phyloP scores from a whole-genome alignment of 2,329 filamentous ascomycete genomes.

The Venturia pyrina region DNA sequence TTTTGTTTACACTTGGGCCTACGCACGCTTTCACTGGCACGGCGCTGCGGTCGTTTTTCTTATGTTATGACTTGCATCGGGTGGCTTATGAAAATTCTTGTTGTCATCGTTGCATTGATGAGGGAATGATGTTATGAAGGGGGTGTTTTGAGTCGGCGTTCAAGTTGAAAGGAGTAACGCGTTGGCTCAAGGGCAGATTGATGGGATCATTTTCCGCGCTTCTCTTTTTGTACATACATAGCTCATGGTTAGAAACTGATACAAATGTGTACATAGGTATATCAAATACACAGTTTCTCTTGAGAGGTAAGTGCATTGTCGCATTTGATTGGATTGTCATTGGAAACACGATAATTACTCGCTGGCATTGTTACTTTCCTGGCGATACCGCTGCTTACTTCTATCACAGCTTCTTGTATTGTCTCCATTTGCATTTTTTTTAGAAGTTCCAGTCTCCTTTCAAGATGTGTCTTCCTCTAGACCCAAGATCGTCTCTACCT shows the following conservation, averaged over 20 bases:
- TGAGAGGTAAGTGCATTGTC: background rate
- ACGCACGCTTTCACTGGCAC: background rate
- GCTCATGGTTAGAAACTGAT: background rate
- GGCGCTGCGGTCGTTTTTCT: background rate
- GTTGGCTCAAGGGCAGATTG: background rate
- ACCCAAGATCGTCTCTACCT: too few relatives aligned
- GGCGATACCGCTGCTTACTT: background rate
- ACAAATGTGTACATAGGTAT: background rate
- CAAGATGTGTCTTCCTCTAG: too few relatives aligned
- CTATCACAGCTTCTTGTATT: background rate
- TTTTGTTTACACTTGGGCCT: background rate
- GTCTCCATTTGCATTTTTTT: too few relatives aligned
- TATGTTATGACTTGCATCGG: background rate
- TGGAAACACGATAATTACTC: background rate
- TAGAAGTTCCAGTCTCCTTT: too few relatives aligned
- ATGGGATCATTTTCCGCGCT: background rate
- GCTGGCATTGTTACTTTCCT: background rate
- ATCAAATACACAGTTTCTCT: background rate
- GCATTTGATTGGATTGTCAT: background rate
- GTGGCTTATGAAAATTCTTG: background rate
- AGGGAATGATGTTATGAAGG: conserved; percentile 1
- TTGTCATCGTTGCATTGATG: conserved; percentile 1
- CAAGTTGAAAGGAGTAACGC: background rate
- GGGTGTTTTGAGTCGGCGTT: background rate
- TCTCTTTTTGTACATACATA: too few relatives aligned